phyloP scores from a whole-genome alignment of 805 yeast genomes.

The Teunomyces stri region DNA sequence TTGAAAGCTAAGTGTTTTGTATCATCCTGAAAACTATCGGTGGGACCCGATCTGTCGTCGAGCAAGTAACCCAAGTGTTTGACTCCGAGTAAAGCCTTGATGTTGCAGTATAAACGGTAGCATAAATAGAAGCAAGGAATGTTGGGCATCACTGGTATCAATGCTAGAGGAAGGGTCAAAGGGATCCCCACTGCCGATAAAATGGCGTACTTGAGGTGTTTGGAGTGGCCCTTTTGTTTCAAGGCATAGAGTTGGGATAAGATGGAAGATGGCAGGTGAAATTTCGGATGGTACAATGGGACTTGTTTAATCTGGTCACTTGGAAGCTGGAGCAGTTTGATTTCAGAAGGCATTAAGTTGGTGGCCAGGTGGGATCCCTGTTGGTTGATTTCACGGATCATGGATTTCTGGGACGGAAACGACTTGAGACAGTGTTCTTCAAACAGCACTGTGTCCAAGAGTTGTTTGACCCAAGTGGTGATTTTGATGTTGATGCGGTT shows the following conservation, averaged over 20 bases:
- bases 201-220: constrained; percentile 57
- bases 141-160: constrained; percentile 86
- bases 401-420: constrained; percentile 65
- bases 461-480: constrained; percentile 49
- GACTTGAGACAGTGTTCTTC: constrained; percentile 73
- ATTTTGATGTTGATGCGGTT: constrained; percentile 56
- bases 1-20: constrained; percentile 13
- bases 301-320: constrained; percentile 34
- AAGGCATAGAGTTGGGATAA: constrained; percentile 41
- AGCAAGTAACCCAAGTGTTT: constrained; percentile 60
- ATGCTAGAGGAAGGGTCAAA: constrained; percentile 71
- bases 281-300: constrained; percentile 39
- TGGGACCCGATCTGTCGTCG: constrained; percentile 19
- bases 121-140: constrained; percentile 86
- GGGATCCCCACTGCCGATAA: constrained; percentile 65
- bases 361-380: constrained; percentile 15
- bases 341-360: constrained; percentile 23
- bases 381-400: constrained; percentile 47
- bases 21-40: constrained; percentile 8
- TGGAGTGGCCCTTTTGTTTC: constrained; percentile 42
- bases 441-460: constrained; percentile 70
- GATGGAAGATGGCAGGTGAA: constrained; percentile 30
- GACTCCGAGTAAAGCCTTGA: constrained; percentile 75
- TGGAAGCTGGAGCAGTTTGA: constrained; percentile 24
- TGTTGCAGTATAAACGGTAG: constrained; percentile 80